phyloP scores from a whole-genome alignment of 1,284 basidiomycete species.

The Chalciporus sp. region DNA sequence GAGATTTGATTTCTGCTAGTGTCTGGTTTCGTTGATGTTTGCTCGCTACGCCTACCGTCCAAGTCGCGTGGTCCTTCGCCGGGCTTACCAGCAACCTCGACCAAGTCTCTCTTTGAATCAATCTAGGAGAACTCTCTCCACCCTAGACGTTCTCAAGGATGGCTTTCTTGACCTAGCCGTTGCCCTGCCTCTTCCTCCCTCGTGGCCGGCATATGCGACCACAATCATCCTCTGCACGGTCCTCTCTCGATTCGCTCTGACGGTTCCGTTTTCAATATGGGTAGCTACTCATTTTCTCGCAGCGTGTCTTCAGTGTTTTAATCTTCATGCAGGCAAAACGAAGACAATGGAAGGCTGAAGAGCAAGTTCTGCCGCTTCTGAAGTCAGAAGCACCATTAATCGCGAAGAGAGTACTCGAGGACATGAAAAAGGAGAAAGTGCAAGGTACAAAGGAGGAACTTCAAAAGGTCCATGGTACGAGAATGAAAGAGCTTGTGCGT shows the following conservation, averaged over 20 bases:
- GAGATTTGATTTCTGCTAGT: background rate
- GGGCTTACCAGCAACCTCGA: constrained; percentile 7
- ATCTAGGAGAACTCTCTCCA: constrained; percentile 37
- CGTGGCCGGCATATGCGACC: constrained; percentile 69
- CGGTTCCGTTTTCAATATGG: constrained; percentile 83
- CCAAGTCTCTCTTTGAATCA: constrained; percentile 1
- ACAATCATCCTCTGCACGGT: constrained; percentile 80
- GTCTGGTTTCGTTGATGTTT: constrained; percentile 24
- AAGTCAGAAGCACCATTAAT: constrained; percentile 55
- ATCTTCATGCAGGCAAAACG: constrained; percentile 53
- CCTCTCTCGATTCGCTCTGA: constrained; percentile 60
- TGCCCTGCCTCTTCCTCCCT: constrained; percentile 67
- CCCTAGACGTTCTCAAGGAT: constrained; percentile 45
- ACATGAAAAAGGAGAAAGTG: constrained; percentile 60
- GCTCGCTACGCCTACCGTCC: constrained; percentile 17
- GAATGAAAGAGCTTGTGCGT: constrained; percentile 47
- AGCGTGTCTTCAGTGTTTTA: constrained; percentile 5
- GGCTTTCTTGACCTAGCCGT: constrained; percentile 65
- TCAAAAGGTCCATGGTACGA: constrained; percentile 48
- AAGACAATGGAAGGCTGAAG: constrained; percentile 65
- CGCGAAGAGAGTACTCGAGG: constrained; percentile 51
- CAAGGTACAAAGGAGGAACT: constrained; percentile 58
- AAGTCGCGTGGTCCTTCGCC: constrained; percentile 6
- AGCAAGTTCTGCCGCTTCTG: constrained; percentile 70
- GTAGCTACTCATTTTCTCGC: constrained; percentile 44